A percentile compares a stretch with the other conserved stretches of the same genome.
phyloP scores from a whole-genome alignment of 176 grass and related monocot species.

The Aegilops tauschii region DNA sequence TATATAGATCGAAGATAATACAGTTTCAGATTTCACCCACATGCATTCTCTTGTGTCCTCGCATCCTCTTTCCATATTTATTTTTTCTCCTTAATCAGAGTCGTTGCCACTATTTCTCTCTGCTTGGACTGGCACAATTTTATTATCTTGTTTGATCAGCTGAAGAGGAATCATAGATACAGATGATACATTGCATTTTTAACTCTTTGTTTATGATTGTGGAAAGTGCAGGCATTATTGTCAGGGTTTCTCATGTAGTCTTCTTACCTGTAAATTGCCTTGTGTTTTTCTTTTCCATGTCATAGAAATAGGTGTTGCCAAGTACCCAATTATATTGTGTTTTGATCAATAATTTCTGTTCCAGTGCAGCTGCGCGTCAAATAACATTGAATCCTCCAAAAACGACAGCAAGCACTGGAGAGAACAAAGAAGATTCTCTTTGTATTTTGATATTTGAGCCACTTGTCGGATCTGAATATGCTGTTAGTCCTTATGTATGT shows the following conservation, averaged over 20 bases:
- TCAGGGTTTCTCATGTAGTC: constrained; percentile 13
- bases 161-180: neutral
- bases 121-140: neutral
- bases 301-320: neutral
- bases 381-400: constrained; percentile 60
- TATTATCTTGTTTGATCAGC: neutral
- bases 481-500: constrained; percentile 48
- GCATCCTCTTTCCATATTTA: neutral
- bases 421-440: constrained; percentile 47
- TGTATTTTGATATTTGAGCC: constrained; percentile 75
- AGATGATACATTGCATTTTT: neutral
- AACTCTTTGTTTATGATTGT: neutral
- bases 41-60: neutral
- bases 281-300: neutral
- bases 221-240: neutral
- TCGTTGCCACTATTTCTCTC: neutral
- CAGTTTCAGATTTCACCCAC: constrained; percentile 2
- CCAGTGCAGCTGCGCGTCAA: constrained; percentile 84
- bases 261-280: constrained; percentile 8
- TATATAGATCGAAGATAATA: constrained; percentile 11
- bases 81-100: constrained; percentile 15
- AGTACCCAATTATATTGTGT: constrained; percentile 2
- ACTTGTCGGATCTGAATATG: constrained; percentile 58
- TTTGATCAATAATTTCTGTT: constrained; percentile 36
- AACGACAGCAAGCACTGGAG: constrained; percentile 26